Percentiles rank a stretch among this genome's conserved stretches.
Conservation (phyloP, 1,139 yeast genomes). For the Saccharomycopsis hybrid region DNA sequence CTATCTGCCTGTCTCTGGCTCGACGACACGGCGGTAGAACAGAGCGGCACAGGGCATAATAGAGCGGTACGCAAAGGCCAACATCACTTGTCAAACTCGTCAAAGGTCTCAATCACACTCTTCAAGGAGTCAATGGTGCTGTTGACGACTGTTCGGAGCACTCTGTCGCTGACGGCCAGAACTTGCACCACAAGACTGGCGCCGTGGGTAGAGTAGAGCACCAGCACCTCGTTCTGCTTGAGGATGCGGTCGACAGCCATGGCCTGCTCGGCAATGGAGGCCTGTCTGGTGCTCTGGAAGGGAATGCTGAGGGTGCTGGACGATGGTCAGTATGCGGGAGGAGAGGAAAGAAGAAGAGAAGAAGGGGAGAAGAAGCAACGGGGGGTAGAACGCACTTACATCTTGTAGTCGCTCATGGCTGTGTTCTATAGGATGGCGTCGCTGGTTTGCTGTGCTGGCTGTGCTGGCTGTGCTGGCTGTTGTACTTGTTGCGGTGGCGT, state of each 20-base stretch:
- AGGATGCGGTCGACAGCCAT: conserved; percentile 17
- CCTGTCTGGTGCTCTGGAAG: conserved; percentile 15
- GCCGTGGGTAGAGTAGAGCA: conserved; percentile 8
- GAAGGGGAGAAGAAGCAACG: no score
- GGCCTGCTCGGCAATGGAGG: conserved; percentile 10
- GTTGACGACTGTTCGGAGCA: conserved; percentile 19
- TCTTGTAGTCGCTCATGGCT: no score
- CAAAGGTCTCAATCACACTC: conserved; percentile 19
- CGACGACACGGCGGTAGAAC: no score
- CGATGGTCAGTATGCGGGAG: background rate
- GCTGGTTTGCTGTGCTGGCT: background rate
- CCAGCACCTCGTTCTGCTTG: conserved; percentile 12
- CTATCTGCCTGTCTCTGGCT: no score
- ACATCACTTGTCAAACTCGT: conserved; percentile 15
- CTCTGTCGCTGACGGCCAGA: conserved; percentile 13
- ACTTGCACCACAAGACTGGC: conserved; percentile 9
- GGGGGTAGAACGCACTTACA: no score
- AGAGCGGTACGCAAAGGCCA: no score
- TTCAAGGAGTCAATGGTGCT: conserved; percentile 17
- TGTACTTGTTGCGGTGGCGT: no score
- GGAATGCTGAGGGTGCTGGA: conserved; percentile 14
- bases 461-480: background rate
- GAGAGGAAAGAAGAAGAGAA: background rate
- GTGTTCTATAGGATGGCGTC: background rate
- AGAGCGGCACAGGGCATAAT: no score